Conservation (phyloP, 2,329 filamentous ascomycete species). For the Ceratocystis albifundus region DNA sequence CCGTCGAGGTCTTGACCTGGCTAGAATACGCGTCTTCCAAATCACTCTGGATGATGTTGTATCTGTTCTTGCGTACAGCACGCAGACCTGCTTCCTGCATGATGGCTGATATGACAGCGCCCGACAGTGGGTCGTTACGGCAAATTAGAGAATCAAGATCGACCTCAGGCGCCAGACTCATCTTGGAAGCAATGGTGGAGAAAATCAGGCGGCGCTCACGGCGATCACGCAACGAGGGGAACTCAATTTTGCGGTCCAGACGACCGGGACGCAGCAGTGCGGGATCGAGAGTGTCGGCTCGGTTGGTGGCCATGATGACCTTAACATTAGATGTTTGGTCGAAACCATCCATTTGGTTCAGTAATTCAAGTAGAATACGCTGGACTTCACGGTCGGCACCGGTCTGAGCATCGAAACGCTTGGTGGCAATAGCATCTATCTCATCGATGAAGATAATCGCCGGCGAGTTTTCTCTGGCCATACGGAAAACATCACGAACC, state of each 20-base stretch:
- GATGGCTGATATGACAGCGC: slow-evolving; percentile 92
- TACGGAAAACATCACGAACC: slow-evolving; percentile 97
- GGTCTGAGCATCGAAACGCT: slow-evolving; percentile 97
- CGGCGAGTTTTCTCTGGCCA: slow-evolving; percentile 96
- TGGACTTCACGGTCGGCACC: slow-evolving; percentile 97
- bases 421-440: slow-evolving; percentile 96
- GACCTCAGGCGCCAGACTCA: slow-evolving; percentile 93
- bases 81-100: slow-evolving; percentile 97
- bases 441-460: slow-evolving; percentile 99
- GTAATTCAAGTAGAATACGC: slow-evolving; percentile 89
- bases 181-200: slow-evolving; percentile 90
- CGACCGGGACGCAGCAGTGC: slow-evolving; percentile 88
- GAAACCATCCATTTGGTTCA: slow-evolving; percentile 99
- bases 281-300: slow-evolving; percentile 91
- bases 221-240: slow-evolving; percentile 85
- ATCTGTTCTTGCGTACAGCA: slow-evolving; percentile 92
- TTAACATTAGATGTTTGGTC: slow-evolving; percentile 98
- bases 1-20: slow-evolving; percentile 72
- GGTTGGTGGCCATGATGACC: slow-evolving; percentile 99
- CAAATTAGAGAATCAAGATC: slow-evolving; percentile 94
- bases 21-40: slow-evolving; percentile 93
- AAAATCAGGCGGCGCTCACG: slow-evolving; percentile 95
- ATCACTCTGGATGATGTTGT: slow-evolving; percentile 97
- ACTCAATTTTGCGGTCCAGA: slow-evolving; percentile 96
- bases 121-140: slow-evolving; percentile 87